Percentiles rank a stretch among this genome's conserved stretches.
Evolutionary conservation across 2,329 filamentous ascomycete species (phyloP).

Genomic region (Hymenotorrendiella dingleyae): DNA sequence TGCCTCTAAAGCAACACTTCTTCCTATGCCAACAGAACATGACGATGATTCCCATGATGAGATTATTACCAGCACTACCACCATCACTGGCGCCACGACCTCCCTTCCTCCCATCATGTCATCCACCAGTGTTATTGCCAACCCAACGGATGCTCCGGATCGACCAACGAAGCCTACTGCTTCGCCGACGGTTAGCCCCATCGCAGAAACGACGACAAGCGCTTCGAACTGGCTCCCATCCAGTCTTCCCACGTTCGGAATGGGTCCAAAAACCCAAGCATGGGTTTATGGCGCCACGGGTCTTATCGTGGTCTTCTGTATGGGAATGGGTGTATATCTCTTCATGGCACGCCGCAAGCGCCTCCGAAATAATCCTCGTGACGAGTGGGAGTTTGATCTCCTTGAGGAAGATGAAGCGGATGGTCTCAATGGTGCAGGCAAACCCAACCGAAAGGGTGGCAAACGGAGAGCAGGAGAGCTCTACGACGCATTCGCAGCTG

Average conservation of each 20-base stretch:
- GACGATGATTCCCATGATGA: slow-evolving; percentile 79
- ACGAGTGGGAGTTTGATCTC: slow-evolving; percentile 92
- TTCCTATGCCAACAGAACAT: slow-evolving; percentile 75
- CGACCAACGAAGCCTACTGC: slow-evolving; percentile 43
- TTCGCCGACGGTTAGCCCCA: slow-evolving; percentile 19
- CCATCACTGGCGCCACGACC: slow-evolving; percentile 42
- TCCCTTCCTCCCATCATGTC: slow-evolving; percentile 39
- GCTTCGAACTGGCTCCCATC: slow-evolving; percentile 62
- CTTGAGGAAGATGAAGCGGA: slow-evolving; percentile 74
- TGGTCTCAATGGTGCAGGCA: slow-evolving; percentile 39
- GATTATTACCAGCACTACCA: slow-evolving; percentile 56
- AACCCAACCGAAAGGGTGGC: slow-evolving; percentile 40
- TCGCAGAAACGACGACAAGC: slow-evolving; percentile 23
- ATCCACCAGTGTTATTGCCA: slow-evolving; percentile 35
- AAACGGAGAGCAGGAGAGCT: slow-evolving; percentile 73
- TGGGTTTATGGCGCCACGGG: slow-evolving; percentile 88
- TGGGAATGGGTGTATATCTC: slow-evolving; percentile 74
- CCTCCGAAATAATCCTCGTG: slow-evolving; percentile 66
- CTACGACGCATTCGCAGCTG: slow-evolving; percentile 95
- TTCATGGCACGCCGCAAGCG: slow-evolving; percentile 73
- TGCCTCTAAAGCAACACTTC: slow-evolving; percentile 60
- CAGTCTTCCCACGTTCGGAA: slow-evolving; percentile 84
- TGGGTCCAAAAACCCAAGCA: slow-evolving; percentile 77
- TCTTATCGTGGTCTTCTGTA: slow-evolving; percentile 82
- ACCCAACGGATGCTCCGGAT: slow-evolving; percentile 58